A percentile compares a stretch with the other conserved stretches of the same genome.
phyloP scores from a whole-genome alignment of 2,329 filamentous ascomycete genomes.

The Didymella segeticola region DNA sequence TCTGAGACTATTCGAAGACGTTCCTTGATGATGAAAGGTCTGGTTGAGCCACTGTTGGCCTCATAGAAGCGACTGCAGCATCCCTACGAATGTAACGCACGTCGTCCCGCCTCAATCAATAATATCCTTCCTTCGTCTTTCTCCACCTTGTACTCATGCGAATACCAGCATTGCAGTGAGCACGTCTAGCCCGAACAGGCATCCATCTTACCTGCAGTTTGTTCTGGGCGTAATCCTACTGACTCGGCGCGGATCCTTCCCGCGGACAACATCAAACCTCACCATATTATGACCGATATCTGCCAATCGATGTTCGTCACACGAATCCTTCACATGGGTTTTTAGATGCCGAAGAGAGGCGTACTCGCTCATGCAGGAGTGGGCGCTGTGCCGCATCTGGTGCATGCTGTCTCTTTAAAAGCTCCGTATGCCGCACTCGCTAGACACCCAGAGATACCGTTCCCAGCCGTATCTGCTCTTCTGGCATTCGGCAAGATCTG shows the following conservation, averaged over 20 bases:
- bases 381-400: neutral
- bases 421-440: neutral
- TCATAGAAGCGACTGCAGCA: no score
- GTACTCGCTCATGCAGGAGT: neutral
- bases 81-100: no score
- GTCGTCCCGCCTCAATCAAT: conserved; percentile 21
- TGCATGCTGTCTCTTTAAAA: neutral
- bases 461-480: conserved; percentile 3
- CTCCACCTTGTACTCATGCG: neutral
- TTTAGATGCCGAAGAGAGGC: neutral
- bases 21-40: no score
- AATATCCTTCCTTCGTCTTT: conserved; percentile 17
- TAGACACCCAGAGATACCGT: neutral
- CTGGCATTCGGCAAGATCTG: neutral
- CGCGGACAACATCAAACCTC: conserved; percentile 9
- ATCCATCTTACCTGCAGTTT: conserved; percentile 25
- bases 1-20: no score
- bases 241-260: conserved; percentile 26
- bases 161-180: neutral
- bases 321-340: conserved; percentile 21
- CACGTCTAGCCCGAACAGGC: conserved; percentile 9
- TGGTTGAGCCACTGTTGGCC: no score
- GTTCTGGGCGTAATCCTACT: conserved; percentile 24
- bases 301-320: neutral
- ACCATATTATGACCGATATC: neutral